These are phyloP conservation scores for Scutellaria galericulata DNA, from an alignment of 257 asterid species.

Conservation along the genomic window DNA sequence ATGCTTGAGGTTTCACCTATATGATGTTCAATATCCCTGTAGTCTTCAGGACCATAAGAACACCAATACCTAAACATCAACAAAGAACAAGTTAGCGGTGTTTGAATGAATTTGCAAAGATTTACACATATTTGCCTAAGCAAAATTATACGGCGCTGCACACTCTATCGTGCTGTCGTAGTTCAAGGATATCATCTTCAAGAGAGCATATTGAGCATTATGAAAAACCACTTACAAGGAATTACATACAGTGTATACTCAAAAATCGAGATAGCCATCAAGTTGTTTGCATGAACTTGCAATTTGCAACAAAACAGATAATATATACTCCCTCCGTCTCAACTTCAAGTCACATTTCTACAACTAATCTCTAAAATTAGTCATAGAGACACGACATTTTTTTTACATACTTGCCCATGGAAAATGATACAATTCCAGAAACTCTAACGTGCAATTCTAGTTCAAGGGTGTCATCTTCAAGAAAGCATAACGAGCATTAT, in stretches of 20 bases:
- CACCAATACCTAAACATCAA: constrained; percentile 56
- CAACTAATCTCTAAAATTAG: too few species aligned
- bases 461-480: constrained; percentile 28
- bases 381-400: too few species aligned
- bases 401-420: neutral
- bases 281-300: neutral
- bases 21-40: constrained; percentile 49
- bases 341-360: too few species aligned
- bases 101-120: neutral
- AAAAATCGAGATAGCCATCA: constrained; percentile 50
- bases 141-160: neutral
- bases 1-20: constrained; percentile 45
- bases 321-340: too few species aligned
- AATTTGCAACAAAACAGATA: too few species aligned
- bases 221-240: constrained; percentile 43
- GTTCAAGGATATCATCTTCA: constrained; percentile 26
- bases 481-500: constrained; percentile 4
- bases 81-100: neutral
- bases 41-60: constrained; percentile 67
- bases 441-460: constrained; percentile 8
- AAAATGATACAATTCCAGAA: neutral
- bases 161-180: neutral
- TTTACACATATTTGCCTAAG: neutral
- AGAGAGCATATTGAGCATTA: constrained; percentile 9
- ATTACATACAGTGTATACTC: constrained; percentile 65